A percentile compares a stretch with the other conserved stretches of the same genome.
These are phyloP conservation scores for Pythium brassicae DNA, from an alignment of 352 stramenopile species.

Conservation along the genomic window DNA sequence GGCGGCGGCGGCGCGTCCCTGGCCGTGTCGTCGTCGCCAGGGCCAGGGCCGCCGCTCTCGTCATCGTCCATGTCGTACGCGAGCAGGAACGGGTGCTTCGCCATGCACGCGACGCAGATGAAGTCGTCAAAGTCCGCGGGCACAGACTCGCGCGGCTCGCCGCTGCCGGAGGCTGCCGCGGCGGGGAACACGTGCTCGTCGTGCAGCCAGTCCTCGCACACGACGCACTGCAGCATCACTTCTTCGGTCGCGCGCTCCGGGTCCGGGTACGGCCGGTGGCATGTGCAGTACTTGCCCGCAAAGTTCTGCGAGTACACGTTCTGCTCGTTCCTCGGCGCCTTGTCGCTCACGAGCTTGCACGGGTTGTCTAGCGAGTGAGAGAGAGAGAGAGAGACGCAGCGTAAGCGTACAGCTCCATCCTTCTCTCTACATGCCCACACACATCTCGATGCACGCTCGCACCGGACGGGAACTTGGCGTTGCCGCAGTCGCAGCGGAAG, in stretches of 20 bases:
- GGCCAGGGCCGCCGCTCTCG: too few species aligned
- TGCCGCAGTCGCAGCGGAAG: slow-evolving; percentile 77
- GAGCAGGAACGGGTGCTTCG: slow-evolving; percentile 57
- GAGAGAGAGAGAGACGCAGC: background rate
- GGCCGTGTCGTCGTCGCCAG: slow-evolving; percentile 8
- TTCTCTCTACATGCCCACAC: too few species aligned
- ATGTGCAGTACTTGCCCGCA: slow-evolving; percentile 59
- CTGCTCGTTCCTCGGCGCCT: slow-evolving; percentile 38
- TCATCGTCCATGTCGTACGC: slow-evolving; percentile 44
- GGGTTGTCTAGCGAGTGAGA: slow-evolving; percentile 15
- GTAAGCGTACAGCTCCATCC: background rate
- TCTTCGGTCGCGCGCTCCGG: slow-evolving; percentile 60
- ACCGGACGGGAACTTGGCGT: slow-evolving; percentile 44
- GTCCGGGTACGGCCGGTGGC: slow-evolving; percentile 71
- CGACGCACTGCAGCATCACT: slow-evolving; percentile 71
- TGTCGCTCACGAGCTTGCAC: slow-evolving; percentile 56
- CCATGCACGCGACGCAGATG: slow-evolving; percentile 62
- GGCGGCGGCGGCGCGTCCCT: slow-evolving; percentile 5
- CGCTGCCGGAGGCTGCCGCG: background rate
- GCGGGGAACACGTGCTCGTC: slow-evolving; percentile 53
- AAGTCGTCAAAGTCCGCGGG: slow-evolving; percentile 58
- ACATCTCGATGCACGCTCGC: too few species aligned
- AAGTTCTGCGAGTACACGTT: slow-evolving; percentile 80
- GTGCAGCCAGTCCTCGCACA: slow-evolving; percentile 80
- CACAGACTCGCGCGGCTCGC: background rate